Percentiles rank a stretch among this genome's conserved stretches.
Conservation (phyloP, 2,329 filamentous ascomycete species). For the Pseudocercospora crystallina region DNA sequence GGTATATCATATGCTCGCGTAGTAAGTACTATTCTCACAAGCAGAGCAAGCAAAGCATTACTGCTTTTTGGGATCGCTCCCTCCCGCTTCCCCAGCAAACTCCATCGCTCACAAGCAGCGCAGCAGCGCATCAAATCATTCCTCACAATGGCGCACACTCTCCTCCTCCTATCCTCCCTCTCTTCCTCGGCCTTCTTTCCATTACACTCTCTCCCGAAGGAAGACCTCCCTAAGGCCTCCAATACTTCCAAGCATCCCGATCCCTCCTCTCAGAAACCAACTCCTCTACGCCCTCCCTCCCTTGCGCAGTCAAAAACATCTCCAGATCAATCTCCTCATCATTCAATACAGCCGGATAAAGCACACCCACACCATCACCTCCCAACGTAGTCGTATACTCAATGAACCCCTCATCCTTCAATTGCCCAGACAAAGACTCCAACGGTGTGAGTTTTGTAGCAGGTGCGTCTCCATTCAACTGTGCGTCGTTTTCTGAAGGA, state of each 20-base stretch:
- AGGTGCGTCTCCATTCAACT: constrained; percentile 18
- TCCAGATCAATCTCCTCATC: constrained; percentile 95
- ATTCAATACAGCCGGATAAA: constrained; percentile 88
- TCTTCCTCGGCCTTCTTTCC: too few relatives aligned
- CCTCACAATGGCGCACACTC: too few relatives aligned
- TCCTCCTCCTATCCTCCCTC: too few relatives aligned
- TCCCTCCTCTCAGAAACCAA: constrained; percentile 63
- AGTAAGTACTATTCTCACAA: too few relatives aligned
- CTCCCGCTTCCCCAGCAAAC: too few relatives aligned
- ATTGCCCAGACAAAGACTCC: constrained; percentile 61
- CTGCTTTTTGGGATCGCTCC: too few relatives aligned
- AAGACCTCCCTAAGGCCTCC: constrained; percentile 29
- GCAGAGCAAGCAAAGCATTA: too few relatives aligned
- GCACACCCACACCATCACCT: constrained; percentile 87
- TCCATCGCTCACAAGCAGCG: too few relatives aligned
- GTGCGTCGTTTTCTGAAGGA: neutral
- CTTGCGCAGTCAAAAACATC: constrained; percentile 79
- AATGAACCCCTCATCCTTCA: constrained; percentile 64
- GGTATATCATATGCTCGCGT: too few relatives aligned
- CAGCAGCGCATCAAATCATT: too few relatives aligned
- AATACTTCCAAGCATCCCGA: constrained; percentile 38
- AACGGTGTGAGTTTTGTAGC: constrained; percentile 39
- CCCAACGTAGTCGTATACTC: constrained; percentile 88
- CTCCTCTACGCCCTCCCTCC: constrained; percentile 79
- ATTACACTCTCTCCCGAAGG: neutral